These are phyloP conservation scores for Psidium friedrichsthalianum DNA, from an alignment of 345 rosid genomes.

Conservation along the genomic window DNA sequence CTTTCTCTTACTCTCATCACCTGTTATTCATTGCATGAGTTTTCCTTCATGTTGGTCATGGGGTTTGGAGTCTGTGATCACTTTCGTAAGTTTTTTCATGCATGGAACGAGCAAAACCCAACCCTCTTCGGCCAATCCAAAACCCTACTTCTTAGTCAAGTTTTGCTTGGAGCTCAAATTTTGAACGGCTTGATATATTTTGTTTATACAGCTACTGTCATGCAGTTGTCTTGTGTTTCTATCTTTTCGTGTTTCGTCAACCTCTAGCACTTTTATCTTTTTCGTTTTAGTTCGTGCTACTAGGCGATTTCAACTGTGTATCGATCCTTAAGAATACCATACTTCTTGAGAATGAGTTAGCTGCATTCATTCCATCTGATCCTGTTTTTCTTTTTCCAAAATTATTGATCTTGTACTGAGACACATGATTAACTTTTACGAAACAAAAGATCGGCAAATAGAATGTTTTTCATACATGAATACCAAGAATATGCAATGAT, in stretches of 20 bases:
- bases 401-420: background rate
- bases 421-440: background rate
- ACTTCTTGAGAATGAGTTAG: background rate
- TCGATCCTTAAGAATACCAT: background rate
- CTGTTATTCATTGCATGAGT: background rate
- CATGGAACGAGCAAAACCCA: background rate
- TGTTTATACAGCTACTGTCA: background rate
- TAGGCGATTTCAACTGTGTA: background rate
- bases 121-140: background rate
- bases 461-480: background rate
- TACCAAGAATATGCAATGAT: background rate
- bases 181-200: background rate
- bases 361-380: background rate
- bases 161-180: background rate
- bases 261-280: background rate
- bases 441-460: background rate
- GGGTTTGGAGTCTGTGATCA: background rate
- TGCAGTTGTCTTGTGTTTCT: background rate
- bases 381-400: background rate
- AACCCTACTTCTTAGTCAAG: background rate
- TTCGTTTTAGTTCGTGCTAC: background rate
- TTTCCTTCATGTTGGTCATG: background rate
- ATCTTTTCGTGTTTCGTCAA: background rate
- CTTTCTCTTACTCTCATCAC: background rate
- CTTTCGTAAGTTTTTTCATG: background rate